Base-by-base conservation (phyloP, 805 yeast species). In the Candida andamanensis region DNA sequence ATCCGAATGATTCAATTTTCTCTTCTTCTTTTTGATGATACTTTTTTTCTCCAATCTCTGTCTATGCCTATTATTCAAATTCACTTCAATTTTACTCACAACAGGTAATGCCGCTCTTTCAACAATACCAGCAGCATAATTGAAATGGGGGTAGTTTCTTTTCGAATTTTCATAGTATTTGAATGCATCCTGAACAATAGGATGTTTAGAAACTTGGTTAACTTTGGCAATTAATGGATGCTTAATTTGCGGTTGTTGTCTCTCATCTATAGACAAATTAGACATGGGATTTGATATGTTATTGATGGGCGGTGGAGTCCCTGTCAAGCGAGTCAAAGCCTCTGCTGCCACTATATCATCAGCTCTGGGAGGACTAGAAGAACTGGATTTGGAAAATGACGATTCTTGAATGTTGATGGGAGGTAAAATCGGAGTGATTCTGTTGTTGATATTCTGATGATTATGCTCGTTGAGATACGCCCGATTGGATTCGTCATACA, bases 71-170 rank as follows among this genome's bases (percentile, higher is more conserved):
- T 44, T 65, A 44, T 63, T 70, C 45, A 63, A 58, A 47, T 58
- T 70, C 33, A 51, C 60, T 50, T 62, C 78, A 39, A 69, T 65
- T 33, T 63, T 69, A 35, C 54, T 66, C 26, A 73, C 79, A 40
- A 72, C 66, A 1, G 78, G 78, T 24, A 63, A 54, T 11, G 80
- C 75, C 0, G 76, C 76, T 39, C 67, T 63, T 47, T 72, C 79
- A 23, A 76, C 73, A 38, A 74, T 67, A 21, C 69, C 81, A 2
- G 80, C 82, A 14, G 79, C 80, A 51, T 74, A 76, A 47, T 69
- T 68, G 48, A 75, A 69, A 24, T 75, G 61, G 23, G 70, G 66
- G 45, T 49, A 71, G 46, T 49, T 71, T 42, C 63, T 52, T 53
- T 65, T 70, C 42, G 66, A 60, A 33, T 60, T 56, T 39, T 68